Base-by-base conservation (phyloP, 2,329 filamentous ascomycete species). In the Parastagonospora nodorum region DNA sequence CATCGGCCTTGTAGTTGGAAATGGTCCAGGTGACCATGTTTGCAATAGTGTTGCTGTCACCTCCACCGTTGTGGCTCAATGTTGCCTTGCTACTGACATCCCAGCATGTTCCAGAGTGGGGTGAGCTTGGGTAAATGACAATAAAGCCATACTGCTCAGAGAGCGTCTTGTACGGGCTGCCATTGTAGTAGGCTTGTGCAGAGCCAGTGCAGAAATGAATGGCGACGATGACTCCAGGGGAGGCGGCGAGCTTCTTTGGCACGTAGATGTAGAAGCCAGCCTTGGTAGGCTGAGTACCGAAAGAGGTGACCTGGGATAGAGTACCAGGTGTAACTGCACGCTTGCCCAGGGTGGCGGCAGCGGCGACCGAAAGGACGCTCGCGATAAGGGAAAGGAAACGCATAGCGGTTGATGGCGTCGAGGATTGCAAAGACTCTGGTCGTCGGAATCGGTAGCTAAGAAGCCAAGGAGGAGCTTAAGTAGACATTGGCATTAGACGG, bases 1-100 rank as follows among this genome's bases (percentile, higher is more conserved):
- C 56, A 61, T 86, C 79, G 15, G 74, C 83, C 2, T 74, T 72
- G 68, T 86, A 85, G 58, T 77, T 75, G 5, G 60, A 55, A 11
- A 85, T 62, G 2, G 81, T 75, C 64, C 83, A 85, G 41, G 71
- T 75, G 31, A 85, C 82, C 83, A 86, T 86, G 64, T 82, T 84
- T 32, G 79, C 80, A 55, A 87, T 83, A 2, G 77, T 75, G 46
- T 80, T 78, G 51, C 76, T 81, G 65, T 86, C 81, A 3, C 82
- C 82, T 24, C 83, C 83, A 11, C 81, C 83, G 44, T 82, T 75
- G 60, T 84, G 83, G 10, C 75, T 82, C 8, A 86, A 75, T 0
- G 82, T 77, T 24, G 75, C 76, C 40, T 76, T 75, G 14, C 80
- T 83, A 24, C 80, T 81, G 8, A 85, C 81, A 51, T 86, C 84